These are phyloP conservation scores for Talaromyces adpressus DNA, from an alignment of 495 filamentous ascomycete genomes.

Conservation along the genomic window DNA sequence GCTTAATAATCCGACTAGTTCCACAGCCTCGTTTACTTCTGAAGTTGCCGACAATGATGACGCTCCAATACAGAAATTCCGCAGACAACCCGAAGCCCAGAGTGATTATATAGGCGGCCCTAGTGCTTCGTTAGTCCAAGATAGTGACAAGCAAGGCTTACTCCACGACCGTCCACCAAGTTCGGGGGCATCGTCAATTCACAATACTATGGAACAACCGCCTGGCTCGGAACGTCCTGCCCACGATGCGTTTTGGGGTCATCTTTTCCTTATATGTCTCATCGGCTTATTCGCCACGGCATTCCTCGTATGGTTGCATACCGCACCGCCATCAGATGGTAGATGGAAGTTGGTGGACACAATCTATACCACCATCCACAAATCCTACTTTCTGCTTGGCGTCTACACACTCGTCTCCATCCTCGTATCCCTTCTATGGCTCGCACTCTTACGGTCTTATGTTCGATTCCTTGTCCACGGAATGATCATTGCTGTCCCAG, in stretches of 20 bases:
- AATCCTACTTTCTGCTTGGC: constrained; percentile 82
- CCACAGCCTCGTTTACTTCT: constrained; percentile 29
- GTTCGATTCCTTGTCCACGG: constrained; percentile 71
- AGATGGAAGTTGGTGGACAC: constrained; percentile 76
- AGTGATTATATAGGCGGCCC: constrained; percentile 24
- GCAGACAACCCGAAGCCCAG: constrained; percentile 38
- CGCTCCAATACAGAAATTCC: constrained; percentile 83
- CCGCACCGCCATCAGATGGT: constrained; percentile 52
- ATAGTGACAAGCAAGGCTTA: constrained; percentile 36
- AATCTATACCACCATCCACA: constrained; percentile 81
- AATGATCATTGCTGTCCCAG: constrained; percentile 75
- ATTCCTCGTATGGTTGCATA: constrained; percentile 83
- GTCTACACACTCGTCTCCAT: constrained; percentile 87
- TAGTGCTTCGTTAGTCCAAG: constrained; percentile 36
- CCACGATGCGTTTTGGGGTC: constrained; percentile 93
- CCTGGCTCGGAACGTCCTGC: constrained; percentile 41
- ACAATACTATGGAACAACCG: constrained; percentile 36
- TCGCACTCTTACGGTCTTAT: constrained; percentile 79
- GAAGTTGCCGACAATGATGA: constrained; percentile 59
- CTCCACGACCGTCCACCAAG: constrained; percentile 33
- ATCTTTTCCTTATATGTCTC: constrained; percentile 76
- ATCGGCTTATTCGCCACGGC: constrained; percentile 80
- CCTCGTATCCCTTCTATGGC: constrained; percentile 81
- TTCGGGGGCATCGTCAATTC: constrained; percentile 37
- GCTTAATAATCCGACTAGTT: constrained; percentile 58